Percentiles rank a stretch among this genome's conserved stretches.
These are phyloP conservation scores for Teunomyces stri DNA, from an alignment of 805 yeast species.

Conservation along the genomic window DNA sequence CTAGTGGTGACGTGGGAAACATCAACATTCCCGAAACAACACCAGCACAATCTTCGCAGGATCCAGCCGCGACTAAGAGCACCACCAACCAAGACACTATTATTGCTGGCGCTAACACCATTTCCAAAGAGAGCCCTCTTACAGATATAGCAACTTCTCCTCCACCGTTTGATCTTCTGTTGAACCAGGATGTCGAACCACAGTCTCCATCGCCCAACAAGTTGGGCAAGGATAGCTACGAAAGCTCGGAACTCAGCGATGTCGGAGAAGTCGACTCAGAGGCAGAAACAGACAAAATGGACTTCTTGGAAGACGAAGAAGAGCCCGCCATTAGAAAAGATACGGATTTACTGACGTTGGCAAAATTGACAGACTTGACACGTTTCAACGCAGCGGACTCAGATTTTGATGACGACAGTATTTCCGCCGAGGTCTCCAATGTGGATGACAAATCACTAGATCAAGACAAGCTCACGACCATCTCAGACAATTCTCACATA, in stretches of 20 bases:
- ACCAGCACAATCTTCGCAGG: neutral
- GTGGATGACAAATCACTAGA: neutral
- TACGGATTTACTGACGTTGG: slow-evolving; percentile 38
- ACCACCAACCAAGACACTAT: neutral
- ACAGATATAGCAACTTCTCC: slow-evolving; percentile 43
- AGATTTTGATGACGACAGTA: slow-evolving; percentile 27
- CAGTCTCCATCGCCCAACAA: neutral
- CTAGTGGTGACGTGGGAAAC: neutral
- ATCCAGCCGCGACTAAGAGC: neutral
- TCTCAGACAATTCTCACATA: neutral
- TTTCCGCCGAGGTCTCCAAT: slow-evolving; percentile 1
- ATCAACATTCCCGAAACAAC: neutral
- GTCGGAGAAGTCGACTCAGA: slow-evolving; percentile 68
- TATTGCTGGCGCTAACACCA: slow-evolving; percentile 5
- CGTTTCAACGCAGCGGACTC: slow-evolving; percentile 36
- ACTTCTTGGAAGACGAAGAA: slow-evolving; percentile 42
- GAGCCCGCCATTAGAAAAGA: slow-evolving; percentile 16
- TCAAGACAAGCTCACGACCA: slow-evolving; percentile 1
- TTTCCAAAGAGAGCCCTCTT: slow-evolving; percentile 36
- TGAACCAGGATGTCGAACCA: slow-evolving; percentile 6
- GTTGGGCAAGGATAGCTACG: slow-evolving; percentile 25
- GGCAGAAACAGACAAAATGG: slow-evolving; percentile 91
- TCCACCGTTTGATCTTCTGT: slow-evolving; percentile 31
- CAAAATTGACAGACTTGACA: slow-evolving; percentile 44
- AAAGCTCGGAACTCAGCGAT: slow-evolving; percentile 47